Conservation (phyloP, 495 filamentous ascomycete genomes). For the Alectoria sarmentosa region DNA sequence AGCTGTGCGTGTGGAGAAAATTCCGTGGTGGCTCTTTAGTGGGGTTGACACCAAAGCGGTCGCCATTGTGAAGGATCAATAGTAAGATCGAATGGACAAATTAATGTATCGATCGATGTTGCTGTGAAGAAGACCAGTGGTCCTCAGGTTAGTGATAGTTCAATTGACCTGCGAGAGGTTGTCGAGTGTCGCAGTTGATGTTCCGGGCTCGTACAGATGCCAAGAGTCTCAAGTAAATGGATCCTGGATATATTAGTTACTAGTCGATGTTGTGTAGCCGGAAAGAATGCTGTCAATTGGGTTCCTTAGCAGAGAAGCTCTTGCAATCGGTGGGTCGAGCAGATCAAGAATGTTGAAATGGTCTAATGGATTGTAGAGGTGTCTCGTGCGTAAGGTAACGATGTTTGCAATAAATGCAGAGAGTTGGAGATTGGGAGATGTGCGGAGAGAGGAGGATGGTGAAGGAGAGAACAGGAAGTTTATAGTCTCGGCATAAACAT, state of each 20-base stretch:
- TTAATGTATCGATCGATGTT: slow-evolving; percentile 42
- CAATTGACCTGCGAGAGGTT: slow-evolving; percentile 32
- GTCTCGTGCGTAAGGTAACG: slow-evolving; percentile 26
- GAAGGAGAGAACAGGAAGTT: slow-evolving; percentile 21
- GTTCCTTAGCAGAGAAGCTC: slow-evolving; percentile 28
- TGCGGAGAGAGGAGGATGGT: slow-evolving; percentile 22
- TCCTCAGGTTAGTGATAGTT: slow-evolving; percentile 28
- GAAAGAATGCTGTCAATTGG: slow-evolving; percentile 43
- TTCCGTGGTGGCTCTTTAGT: slow-evolving; percentile 83
- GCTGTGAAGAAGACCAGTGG: slow-evolving; percentile 12
- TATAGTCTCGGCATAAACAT: background rate
- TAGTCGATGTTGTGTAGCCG: slow-evolving; percentile 33
- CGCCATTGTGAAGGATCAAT: slow-evolving; percentile 60
- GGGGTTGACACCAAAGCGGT: slow-evolving; percentile 83
- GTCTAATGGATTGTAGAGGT: slow-evolving; percentile 35
- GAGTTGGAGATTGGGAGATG: slow-evolving; percentile 26
- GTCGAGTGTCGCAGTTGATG: slow-evolving; percentile 25
- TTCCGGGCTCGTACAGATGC: slow-evolving; percentile 35
- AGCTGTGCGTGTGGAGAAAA: slow-evolving; percentile 88
- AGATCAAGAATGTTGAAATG: slow-evolving; percentile 25
- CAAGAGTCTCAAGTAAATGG: slow-evolving; percentile 61
- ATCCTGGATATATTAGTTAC: slow-evolving; percentile 51
- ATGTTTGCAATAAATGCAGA: slow-evolving; percentile 28
- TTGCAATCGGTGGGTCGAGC: slow-evolving; percentile 37
- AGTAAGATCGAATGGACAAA: slow-evolving; percentile 37